phyloP scores from a whole-genome alignment of 176 grass and related monocot genomes.

The Alloteropsis semialata region DNA sequence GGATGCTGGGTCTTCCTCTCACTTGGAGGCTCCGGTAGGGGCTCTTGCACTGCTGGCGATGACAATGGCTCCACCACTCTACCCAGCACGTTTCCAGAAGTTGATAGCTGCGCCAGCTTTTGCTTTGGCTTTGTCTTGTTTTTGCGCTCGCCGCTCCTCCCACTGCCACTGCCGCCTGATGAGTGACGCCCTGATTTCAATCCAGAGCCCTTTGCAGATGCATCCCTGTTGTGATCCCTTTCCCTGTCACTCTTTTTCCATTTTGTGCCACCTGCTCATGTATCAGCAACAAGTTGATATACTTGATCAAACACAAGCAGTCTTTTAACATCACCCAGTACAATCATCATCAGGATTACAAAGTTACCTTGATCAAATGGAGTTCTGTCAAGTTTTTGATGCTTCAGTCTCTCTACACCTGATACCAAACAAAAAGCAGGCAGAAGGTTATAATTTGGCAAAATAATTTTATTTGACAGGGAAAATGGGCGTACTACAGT shows the following conservation, averaged over 20 bases:
- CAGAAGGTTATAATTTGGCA: not conserved
- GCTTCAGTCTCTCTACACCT: constrained; percentile 42
- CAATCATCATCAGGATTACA: constrained; percentile 2
- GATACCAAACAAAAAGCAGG: constrained; percentile 6
- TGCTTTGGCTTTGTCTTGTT: constrained; percentile 84
- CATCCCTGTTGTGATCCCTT: constrained; percentile 62
- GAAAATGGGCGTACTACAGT: not conserved
- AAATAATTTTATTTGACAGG: not conserved
- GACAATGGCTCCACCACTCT: constrained; percentile 47
- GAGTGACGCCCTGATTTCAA: constrained; percentile 60
- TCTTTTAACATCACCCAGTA: constrained; percentile 37
- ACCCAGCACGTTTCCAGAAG: constrained; percentile 59
- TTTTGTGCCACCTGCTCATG: constrained; percentile 48
- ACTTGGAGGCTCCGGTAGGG: not conserved
- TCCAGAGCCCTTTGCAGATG: constrained; percentile 48
- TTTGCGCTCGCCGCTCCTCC: constrained; percentile 68
- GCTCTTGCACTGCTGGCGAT: not conserved
- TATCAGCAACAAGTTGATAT: constrained; percentile 4
- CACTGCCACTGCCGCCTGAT: constrained; percentile 53
- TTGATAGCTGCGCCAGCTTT: constrained; percentile 71
- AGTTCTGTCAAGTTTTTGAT: constrained; percentile 51
- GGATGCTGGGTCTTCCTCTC: constrained; percentile 30
- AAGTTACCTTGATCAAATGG: constrained; percentile 55
- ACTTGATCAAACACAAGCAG: constrained; percentile 7
- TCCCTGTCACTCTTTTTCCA: constrained; percentile 76